A percentile compares a stretch with the other conserved stretches of the same genome.
Evolutionary conservation across 148 eudicot species (phyloP).

Genomic region (Nepenthes mirabilis): DNA sequence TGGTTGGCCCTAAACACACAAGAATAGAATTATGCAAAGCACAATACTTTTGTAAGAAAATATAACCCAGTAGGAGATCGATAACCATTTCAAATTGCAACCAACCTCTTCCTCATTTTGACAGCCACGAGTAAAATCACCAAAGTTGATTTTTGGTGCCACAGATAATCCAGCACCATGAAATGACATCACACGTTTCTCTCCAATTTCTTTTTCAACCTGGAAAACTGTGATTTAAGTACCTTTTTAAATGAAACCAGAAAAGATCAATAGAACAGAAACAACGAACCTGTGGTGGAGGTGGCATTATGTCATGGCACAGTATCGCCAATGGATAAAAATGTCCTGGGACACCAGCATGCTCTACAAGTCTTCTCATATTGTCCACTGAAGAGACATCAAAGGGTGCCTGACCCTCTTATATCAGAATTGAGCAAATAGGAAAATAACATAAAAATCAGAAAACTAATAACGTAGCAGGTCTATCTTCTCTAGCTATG

Average conservation of each 20-base stretch:
- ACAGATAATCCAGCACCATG: conserved; percentile 82
- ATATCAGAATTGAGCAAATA: conserved; percentile 24
- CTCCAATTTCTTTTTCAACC: conserved; percentile 98
- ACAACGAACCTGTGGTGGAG: conserved; percentile 63
- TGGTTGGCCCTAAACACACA: neutral
- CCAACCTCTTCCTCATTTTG: conserved; percentile 62
- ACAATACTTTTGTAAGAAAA: neutral
- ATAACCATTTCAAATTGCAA: neutral
- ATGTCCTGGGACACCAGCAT: conserved; percentile 84
- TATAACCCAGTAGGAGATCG: neutral
- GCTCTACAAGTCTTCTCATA: conserved; percentile 85
- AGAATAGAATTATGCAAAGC: neutral
- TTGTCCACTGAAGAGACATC: conserved; percentile 76
- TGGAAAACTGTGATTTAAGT: conserved; percentile 9
- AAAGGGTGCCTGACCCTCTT: conserved; percentile 72
- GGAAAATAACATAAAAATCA: conserved; percentile 1
- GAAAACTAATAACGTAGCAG: conserved; percentile 1
- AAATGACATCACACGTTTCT: conserved; percentile 65
- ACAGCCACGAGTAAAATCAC: conserved; percentile 33
- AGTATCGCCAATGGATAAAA: conserved; percentile 70
- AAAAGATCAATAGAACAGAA: conserved; percentile 7
- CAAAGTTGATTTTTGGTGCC: conserved; percentile 41
- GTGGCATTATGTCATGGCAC: conserved; percentile 96
- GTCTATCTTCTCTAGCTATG: neutral
- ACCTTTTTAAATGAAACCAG: neutral